Evolutionary conservation across 139 green algal species (phyloP).

Genomic region (Closterium sp.): DNA sequence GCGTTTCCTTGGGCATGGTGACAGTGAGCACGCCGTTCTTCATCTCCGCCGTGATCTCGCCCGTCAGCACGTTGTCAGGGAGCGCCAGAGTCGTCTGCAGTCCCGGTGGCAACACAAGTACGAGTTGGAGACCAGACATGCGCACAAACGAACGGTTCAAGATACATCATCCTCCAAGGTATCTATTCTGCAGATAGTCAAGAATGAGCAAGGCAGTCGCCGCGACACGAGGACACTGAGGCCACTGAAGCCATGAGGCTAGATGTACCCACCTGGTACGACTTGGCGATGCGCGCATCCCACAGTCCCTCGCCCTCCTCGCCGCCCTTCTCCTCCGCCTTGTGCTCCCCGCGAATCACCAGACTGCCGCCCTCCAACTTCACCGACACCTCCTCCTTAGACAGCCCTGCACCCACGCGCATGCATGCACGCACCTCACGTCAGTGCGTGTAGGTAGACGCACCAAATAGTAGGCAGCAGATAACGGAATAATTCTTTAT

Average conservation of each 20-base stretch:
- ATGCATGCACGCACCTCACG: background rate
- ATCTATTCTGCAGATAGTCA: too few relatives aligned
- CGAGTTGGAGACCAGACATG: too few relatives aligned
- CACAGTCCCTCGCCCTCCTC: conserved; percentile 9
- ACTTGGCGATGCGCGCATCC: background rate
- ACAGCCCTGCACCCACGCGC: conserved; percentile 8
- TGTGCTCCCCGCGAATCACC: conserved; percentile 21
- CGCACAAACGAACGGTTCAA: too few relatives aligned
- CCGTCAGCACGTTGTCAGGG: conserved; percentile 30
- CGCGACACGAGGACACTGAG: too few relatives aligned
- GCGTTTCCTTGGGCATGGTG: conserved; percentile 22
- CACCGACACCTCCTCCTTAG: conserved; percentile 38
- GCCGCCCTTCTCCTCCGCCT: conserved; percentile 22
- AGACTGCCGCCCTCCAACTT: conserved; percentile 26
- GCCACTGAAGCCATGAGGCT: too few relatives aligned
- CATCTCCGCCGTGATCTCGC: conserved; percentile 38
- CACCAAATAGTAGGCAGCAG: too few relatives aligned
- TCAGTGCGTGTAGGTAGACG: too few relatives aligned
- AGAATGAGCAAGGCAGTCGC: too few relatives aligned
- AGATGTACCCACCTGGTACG: conserved; percentile 10
- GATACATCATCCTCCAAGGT: too few relatives aligned
- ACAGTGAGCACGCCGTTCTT: conserved; percentile 39
- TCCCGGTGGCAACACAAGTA: background rate
- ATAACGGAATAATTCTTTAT: too few relatives aligned
- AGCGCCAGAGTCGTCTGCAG: conserved; percentile 22